Evolutionary conservation across 2,329 filamentous ascomycete genomes (phyloP).

Genomic region (Alternaria incomplexa): DNA sequence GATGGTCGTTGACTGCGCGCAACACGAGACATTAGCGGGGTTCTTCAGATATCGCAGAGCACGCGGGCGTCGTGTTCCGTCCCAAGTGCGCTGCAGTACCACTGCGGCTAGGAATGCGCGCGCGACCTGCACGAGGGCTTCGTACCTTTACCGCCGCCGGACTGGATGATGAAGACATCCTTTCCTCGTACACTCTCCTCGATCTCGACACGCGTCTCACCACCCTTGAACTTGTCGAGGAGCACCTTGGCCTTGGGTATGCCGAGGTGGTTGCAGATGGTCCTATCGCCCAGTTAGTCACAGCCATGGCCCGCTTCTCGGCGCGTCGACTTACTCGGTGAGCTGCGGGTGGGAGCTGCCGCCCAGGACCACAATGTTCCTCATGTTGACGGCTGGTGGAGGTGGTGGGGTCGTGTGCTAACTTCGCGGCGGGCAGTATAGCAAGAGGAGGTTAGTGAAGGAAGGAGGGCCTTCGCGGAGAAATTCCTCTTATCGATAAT

Average conservation of each 20-base stretch:
- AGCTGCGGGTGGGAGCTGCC: slow-evolving; percentile 91
- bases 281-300: slow-evolving; percentile 43
- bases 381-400: slow-evolving; percentile 70
- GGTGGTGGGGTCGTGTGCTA: not conserved
- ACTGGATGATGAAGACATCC: slow-evolving; percentile 97
- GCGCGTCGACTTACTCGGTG: slow-evolving; percentile 60
- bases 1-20: slow-evolving; percentile 80
- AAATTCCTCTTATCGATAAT: slow-evolving; percentile 12
- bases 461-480: slow-evolving; percentile 9
- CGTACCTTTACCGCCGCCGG: slow-evolving; percentile 74
- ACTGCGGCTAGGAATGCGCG: not conserved
- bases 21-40: slow-evolving; percentile 21
- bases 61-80: not conserved
- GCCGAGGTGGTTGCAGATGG: slow-evolving; percentile 85
- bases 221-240: slow-evolving; percentile 90
- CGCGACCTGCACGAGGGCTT: not conserved
- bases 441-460: slow-evolving; percentile 2
- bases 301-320: not conserved
- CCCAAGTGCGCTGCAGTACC: slow-evolving; percentile 1
- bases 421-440: slow-evolving; percentile 15
- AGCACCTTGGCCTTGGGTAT: slow-evolving; percentile 84
- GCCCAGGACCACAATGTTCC: slow-evolving; percentile 92
- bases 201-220: slow-evolving; percentile 94
- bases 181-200: slow-evolving; percentile 96
- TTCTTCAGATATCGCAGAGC: slow-evolving; percentile 2